phyloP scores from a whole-genome alignment of 2,329 filamentous ascomycete species.

The Monosporascus sp. region DNA sequence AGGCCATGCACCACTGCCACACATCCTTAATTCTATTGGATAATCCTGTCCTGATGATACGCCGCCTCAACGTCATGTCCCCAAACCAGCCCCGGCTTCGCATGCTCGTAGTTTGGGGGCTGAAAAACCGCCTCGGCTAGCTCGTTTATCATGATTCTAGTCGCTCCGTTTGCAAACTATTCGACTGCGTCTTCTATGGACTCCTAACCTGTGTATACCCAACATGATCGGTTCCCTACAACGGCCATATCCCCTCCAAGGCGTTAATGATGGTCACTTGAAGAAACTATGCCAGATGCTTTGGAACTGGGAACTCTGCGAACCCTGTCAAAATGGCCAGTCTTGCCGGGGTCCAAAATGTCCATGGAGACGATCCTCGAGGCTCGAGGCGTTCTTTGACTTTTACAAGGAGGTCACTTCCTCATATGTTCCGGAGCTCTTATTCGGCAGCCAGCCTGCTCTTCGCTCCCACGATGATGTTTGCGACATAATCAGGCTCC shows the following conservation, averaged over 20 bases:
- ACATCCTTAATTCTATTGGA: no score
- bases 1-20: no score
- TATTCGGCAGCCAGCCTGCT: not conserved
- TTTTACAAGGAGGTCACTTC: slow-evolving; percentile 5
- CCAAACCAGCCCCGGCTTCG: no score
- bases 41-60: no score
- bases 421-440: slow-evolving; percentile 4
- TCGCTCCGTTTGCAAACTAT: no score
- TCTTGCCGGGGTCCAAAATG: not conserved
- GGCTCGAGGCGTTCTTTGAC: not conserved
- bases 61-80: no score
- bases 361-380: not conserved
- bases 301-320: slow-evolving; percentile 2
- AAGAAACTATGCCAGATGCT: not conserved
- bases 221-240: no score
- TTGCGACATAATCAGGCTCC: not conserved
- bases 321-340: not conserved
- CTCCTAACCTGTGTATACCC: no score
- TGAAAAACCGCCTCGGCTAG: no score
- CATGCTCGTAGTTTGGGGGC: no score
- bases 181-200: no score
- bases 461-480: slow-evolving; percentile 1
- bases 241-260: not conserved
- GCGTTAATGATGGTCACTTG: not conserved
- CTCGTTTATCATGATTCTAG: no score